phyloP scores from a whole-genome alignment of 176 grass and related monocot genomes.

The Thalia dealbata region DNA sequence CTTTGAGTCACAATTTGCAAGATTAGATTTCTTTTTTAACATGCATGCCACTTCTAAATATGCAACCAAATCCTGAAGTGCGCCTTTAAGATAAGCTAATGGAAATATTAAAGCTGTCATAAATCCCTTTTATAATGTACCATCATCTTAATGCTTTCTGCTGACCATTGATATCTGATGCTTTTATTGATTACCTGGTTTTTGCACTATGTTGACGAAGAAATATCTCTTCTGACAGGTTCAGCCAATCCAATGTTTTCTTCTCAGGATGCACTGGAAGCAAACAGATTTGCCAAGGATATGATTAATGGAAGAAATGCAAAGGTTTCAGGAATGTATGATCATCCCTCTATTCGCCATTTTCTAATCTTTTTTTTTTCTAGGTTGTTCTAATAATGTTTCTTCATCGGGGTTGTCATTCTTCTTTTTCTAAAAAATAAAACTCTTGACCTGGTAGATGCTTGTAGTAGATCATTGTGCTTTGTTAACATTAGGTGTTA shows the following conservation, averaged over 20 bases:
- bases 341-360: conserved; percentile 7
- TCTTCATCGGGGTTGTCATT: background rate
- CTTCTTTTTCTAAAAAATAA: too few relatives aligned
- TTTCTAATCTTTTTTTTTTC: conserved; percentile 20
- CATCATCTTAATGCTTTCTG: background rate
- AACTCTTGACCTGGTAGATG: background rate
- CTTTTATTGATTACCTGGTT: background rate
- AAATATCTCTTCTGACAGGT: conserved; percentile 29
- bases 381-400: background rate
- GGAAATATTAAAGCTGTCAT: background rate
- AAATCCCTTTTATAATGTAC: background rate
- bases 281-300: conserved; percentile 55
- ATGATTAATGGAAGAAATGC: conserved; percentile 33
- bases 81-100: background rate
- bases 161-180: background rate
- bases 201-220: conserved; percentile 1
- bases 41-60: background rate
- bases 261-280: conserved; percentile 52
- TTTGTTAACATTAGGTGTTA: background rate
- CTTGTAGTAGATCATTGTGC: too few relatives aligned
- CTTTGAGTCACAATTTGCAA: background rate
- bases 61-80: background rate
- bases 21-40: background rate
- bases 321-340: conserved; percentile 37
- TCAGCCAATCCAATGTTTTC: conserved; percentile 86